Evolutionary conservation across 1,139 yeast genomes (phyloP).

Genomic region (Zhuliangozyma parablackwelliae): DNA sequence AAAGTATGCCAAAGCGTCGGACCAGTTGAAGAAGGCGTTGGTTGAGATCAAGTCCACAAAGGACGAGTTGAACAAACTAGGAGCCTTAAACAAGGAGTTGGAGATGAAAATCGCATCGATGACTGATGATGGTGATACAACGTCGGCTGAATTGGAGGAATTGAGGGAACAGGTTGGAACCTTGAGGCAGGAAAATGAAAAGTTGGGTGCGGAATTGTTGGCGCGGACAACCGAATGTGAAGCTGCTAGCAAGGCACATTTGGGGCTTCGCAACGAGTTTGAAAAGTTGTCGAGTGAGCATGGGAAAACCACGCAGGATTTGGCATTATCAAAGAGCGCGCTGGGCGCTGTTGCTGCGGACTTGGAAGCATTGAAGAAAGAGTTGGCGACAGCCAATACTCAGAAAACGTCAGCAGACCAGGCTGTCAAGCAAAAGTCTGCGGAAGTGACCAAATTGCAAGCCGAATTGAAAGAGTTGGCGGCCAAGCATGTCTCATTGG

Average conservation of each 20-base stretch:
- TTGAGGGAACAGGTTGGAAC: slow-evolving; percentile 13
- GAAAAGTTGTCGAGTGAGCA: slow-evolving; percentile 5
- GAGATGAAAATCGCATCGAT: slow-evolving; percentile 3
- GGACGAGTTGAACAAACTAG: not conserved
- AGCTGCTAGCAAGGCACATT: not conserved
- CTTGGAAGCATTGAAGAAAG: slow-evolving; percentile 3
- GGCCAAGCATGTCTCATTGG: not conserved
- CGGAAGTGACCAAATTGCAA: not conserved
- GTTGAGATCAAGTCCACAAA: not conserved
- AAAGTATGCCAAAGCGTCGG: not conserved
- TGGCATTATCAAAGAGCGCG: not conserved
- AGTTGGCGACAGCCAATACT: slow-evolving; percentile 3
- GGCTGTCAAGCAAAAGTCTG: slow-evolving; percentile 2
- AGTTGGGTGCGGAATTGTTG: slow-evolving; percentile 1
- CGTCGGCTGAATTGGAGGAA: slow-evolving; percentile 2
- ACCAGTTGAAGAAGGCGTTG: slow-evolving; percentile 1
- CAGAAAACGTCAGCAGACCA: slow-evolving; percentile 2
- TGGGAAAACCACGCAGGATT: slow-evolving; percentile 1
- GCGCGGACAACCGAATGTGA: not conserved
- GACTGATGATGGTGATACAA: not conserved
- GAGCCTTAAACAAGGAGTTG: slow-evolving; percentile 3
- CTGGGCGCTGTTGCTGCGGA: not conserved
- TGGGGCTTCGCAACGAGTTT: slow-evolving; percentile 1
- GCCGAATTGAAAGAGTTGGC: slow-evolving; percentile 1
- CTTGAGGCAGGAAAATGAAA: slow-evolving; percentile 4